phyloP scores from a whole-genome alignment of 2,329 filamentous ascomycete genomes.

The Achaetomium macrosporum region DNA sequence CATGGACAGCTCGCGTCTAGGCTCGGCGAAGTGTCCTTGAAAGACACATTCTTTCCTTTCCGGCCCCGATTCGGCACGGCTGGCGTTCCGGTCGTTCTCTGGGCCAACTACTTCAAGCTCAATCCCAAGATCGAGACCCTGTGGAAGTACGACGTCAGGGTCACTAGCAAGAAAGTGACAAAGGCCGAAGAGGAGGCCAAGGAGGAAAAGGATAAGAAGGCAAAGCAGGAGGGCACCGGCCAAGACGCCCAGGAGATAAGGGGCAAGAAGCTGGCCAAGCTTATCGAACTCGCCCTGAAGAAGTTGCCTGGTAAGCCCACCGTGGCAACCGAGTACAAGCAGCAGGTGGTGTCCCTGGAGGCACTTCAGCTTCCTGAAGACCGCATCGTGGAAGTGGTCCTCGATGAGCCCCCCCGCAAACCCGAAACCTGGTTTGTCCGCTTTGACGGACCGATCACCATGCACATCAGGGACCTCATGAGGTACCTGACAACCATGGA shows the following conservation, averaged over 20 bases:
- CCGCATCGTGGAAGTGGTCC: constrained; percentile 32
- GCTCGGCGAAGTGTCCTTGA: constrained; percentile 33
- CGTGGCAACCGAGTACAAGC: constrained; percentile 47
- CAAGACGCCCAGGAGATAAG: constrained; percentile 15
- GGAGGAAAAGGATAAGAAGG: neutral
- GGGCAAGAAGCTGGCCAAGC: constrained; percentile 35
- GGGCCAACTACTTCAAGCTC: constrained; percentile 51
- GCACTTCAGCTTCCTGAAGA: constrained; percentile 34
- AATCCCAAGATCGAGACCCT: constrained; percentile 32
- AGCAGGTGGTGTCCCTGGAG: constrained; percentile 38
- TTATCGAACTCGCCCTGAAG: constrained; percentile 36
- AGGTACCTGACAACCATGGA: constrained; percentile 40
- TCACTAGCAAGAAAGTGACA: constrained; percentile 19
- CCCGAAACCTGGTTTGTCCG: constrained; percentile 36
- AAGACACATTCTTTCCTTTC: constrained; percentile 34
- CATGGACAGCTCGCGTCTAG: constrained; percentile 28
- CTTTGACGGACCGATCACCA: constrained; percentile 36
- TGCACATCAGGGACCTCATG: constrained; percentile 37
- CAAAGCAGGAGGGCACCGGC: neutral
- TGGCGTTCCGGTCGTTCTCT: constrained; percentile 40
- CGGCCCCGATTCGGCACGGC: constrained; percentile 45
- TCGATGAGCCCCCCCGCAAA: constrained; percentile 30
- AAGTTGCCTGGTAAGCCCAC: constrained; percentile 30
- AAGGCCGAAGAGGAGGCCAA: constrained; percentile 12
- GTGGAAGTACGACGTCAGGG: constrained; percentile 43